Percentiles rank a stretch among this genome's conserved stretches.
Conservation (phyloP, 768 basidiomycete species). For the Phlebiopsis gigantea region DNA sequence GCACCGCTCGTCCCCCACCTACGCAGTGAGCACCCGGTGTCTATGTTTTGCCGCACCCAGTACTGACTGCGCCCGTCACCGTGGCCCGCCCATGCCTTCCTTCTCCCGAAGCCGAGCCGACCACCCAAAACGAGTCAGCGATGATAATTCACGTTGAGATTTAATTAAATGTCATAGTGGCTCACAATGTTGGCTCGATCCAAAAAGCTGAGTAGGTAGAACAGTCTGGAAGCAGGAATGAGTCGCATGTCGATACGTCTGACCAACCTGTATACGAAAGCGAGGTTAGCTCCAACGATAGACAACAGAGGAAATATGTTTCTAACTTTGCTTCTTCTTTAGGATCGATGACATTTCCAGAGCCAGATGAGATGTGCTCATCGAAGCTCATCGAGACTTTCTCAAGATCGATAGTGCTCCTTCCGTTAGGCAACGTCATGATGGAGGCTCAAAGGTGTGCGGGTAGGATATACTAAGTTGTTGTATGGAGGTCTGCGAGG, state of each 20-base stretch:
- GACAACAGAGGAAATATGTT: slow-evolving; percentile 34
- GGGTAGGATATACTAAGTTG: no score
- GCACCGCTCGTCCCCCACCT: no score
- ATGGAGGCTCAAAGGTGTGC: neutral
- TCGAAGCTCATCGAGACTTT: neutral
- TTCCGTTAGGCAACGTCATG: neutral
- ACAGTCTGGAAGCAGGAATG: slow-evolving; percentile 23
- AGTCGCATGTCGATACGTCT: slow-evolving; percentile 24
- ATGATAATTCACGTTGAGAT: slow-evolving; percentile 26
- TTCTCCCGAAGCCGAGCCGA: no score
- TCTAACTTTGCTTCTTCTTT: neutral
- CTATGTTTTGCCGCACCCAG: slow-evolving; percentile 18
- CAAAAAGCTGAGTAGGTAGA: slow-evolving; percentile 27
- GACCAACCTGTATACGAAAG: slow-evolving; percentile 36
- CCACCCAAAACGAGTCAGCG: no score
- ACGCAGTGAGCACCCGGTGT: no score
- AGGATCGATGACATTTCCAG: neutral
- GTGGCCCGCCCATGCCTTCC: no score
- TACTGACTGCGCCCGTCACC: slow-evolving; percentile 23
- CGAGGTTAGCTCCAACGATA: slow-evolving; percentile 19
- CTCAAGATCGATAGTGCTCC: neutral
- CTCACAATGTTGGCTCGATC: slow-evolving; percentile 20
- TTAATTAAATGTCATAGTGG: neutral
- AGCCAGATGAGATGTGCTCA: neutral
- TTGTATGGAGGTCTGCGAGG: no score